phyloP scores from a whole-genome alignment of 2,329 filamentous ascomycete species.

The Arthrobotrys iridis region DNA sequence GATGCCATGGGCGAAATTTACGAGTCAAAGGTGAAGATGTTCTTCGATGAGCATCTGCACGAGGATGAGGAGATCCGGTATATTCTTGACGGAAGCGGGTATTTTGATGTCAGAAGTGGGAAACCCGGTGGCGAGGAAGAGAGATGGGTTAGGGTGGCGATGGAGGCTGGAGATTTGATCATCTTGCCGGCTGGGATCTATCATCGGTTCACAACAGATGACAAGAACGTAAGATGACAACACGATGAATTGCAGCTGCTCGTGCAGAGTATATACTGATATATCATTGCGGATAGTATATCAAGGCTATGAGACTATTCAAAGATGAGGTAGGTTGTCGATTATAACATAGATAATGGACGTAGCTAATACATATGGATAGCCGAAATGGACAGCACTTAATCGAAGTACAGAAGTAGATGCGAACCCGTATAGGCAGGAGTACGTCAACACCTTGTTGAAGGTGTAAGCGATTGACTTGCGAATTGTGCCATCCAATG shows the following conservation, averaged over 20 bases:
- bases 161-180: constrained; percentile 89
- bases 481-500: no score
- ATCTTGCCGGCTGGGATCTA: constrained; percentile 96
- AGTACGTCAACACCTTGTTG: constrained; percentile 69
- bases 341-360: neutral
- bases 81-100: constrained; percentile 86
- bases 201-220: constrained; percentile 95
- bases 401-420: constrained; percentile 83
- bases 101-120: constrained; percentile 82
- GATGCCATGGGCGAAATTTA: constrained; percentile 84
- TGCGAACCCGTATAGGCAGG: constrained; percentile 78
- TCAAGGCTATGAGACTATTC: constrained; percentile 71
- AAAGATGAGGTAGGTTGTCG: neutral
- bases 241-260: neutral
- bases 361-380: neutral
- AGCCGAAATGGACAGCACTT: constrained; percentile 93
- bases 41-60: constrained; percentile 95
- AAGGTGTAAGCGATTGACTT: constrained; percentile 27
- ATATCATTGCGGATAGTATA: constrained; percentile 71
- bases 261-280: constrained; percentile 4
- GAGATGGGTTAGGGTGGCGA: constrained; percentile 84
- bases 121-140: constrained; percentile 71
- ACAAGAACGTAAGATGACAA: constrained; percentile 76
- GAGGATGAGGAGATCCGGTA: constrained; percentile 99
- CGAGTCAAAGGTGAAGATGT: constrained; percentile 90